Evolutionary conservation across 2,329 filamentous ascomycete species (phyloP).

Genomic region (Tolypocladium inflatum): DNA sequence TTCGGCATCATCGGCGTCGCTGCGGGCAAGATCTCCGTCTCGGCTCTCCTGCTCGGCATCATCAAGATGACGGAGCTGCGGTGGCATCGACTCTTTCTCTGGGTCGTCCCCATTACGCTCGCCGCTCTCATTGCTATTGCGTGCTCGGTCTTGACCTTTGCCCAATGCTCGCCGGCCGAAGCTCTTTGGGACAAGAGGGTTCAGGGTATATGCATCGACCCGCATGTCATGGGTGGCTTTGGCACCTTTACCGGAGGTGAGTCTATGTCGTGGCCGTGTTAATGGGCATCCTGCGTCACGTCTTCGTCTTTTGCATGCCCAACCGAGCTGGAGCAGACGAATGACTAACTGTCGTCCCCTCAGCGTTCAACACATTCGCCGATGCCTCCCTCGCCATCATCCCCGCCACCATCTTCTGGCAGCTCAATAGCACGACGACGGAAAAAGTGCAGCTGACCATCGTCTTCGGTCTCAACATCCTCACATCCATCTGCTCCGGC

Average conservation of each 20-base stretch:
- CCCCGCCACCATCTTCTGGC: slow-evolving; percentile 41
- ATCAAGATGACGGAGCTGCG: slow-evolving; percentile 8
- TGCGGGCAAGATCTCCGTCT: slow-evolving; percentile 10
- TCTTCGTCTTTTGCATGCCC: too few relatives aligned
- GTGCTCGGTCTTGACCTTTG: slow-evolving; percentile 10
- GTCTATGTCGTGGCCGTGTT: neutral
- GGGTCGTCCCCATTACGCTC: slow-evolving; percentile 9
- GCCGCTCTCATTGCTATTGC: slow-evolving; percentile 9
- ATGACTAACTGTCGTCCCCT: neutral
- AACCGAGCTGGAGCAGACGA: neutral
- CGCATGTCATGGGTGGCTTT: slow-evolving; percentile 9
- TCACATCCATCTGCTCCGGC: slow-evolving; percentile 13
- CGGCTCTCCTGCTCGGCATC: slow-evolving; percentile 10
- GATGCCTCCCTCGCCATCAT: slow-evolving; percentile 12
- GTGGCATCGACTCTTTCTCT: slow-evolving; percentile 11
- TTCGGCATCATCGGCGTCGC: slow-evolving; percentile 12
- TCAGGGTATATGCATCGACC: slow-evolving; percentile 7
- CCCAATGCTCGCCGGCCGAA: slow-evolving; percentile 10
- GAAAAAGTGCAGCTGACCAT: slow-evolving; percentile 59
- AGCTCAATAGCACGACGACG: slow-evolving; percentile 67
- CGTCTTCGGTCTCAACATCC: slow-evolving; percentile 12
- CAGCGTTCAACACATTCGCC: slow-evolving; percentile 13
- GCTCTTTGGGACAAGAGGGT: slow-evolving; percentile 11
- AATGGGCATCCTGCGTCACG: neutral
- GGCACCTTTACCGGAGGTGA: slow-evolving; percentile 11